Percentiles rank a stretch among this genome's conserved stretches.
Conservation (phyloP, 2,329 filamentous ascomycete species). For the Allantophomopsis lycopodina region DNA sequence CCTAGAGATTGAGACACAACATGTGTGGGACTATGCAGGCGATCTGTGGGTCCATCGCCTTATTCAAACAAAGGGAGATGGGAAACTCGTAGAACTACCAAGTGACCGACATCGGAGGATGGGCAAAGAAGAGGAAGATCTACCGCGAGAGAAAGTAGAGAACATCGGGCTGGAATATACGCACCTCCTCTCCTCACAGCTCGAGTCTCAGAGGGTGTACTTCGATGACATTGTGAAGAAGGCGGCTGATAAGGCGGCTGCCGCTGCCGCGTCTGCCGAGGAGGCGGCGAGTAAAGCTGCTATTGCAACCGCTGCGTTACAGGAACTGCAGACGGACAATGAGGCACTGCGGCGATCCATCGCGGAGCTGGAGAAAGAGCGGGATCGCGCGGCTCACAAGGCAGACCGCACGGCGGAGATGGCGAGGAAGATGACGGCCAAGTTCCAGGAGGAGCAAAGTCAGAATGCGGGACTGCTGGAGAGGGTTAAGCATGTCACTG, state of each 20-base stretch:
- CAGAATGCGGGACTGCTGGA: slow-evolving; percentile 71
- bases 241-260: slow-evolving; percentile 75
- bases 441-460: slow-evolving; percentile 75
- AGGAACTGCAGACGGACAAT: slow-evolving; percentile 37
- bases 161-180: slow-evolving; percentile 90
- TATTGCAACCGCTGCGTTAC: slow-evolving; percentile 33
- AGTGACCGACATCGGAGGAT: slow-evolving; percentile 13
- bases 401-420: slow-evolving; percentile 62
- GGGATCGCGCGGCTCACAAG: slow-evolving; percentile 52
- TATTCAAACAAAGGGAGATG: slow-evolving; percentile 86
- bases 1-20: slow-evolving; percentile 83
- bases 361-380: slow-evolving; percentile 56
- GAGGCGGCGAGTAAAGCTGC: slow-evolving; percentile 37
- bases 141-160: slow-evolving; percentile 54
- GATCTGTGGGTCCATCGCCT: slow-evolving; percentile 94
- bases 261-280: slow-evolving; percentile 55
- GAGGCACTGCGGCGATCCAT: slow-evolving; percentile 37
- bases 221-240: slow-evolving; percentile 88
- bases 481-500: slow-evolving; percentile 63
- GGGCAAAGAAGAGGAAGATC: slow-evolving; percentile 22
- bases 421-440: slow-evolving; percentile 60
- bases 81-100: slow-evolving; percentile 84
- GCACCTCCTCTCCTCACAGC: slow-evolving; percentile 80
- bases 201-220: slow-evolving; percentile 85
- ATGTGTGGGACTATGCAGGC: slow-evolving; percentile 95